phyloP scores from a whole-genome alignment of 768 basidiomycete genomes.

The Serendipita vermifera region DNA sequence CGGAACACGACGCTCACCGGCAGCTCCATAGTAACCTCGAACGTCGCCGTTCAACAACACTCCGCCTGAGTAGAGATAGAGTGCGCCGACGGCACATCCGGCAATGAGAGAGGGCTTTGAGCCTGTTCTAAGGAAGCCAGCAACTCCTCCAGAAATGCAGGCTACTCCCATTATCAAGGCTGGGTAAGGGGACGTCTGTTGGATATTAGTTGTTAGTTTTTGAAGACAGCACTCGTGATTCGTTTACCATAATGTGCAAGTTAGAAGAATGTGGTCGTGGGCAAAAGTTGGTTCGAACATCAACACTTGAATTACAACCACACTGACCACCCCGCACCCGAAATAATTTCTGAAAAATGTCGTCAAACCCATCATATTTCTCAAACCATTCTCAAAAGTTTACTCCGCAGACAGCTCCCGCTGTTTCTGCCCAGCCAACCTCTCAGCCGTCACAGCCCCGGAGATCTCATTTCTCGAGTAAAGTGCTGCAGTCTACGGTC shows the following conservation, averaged over 20 bases:
- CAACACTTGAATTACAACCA: no score
- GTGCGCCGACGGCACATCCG: slow-evolving; percentile 62
- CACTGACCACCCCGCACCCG: no score
- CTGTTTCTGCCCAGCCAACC: slow-evolving; percentile 15
- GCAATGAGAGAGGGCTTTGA: slow-evolving; percentile 76
- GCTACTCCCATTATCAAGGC: slow-evolving; percentile 64
- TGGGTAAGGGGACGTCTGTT: slow-evolving; percentile 50
- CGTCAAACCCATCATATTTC: slow-evolving; percentile 36
- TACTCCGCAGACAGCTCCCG: slow-evolving; percentile 8
- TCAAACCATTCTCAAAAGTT: slow-evolving; percentile 56
- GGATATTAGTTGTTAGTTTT: no score
- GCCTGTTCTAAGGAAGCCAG: slow-evolving; percentile 56
- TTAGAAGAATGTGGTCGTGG: no score
- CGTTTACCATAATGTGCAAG: no score
- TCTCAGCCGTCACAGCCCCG: slow-evolving; percentile 19
- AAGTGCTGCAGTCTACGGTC: slow-evolving; percentile 28
- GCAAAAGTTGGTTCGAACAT: no score
- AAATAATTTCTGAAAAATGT: no score
- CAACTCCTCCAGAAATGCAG: slow-evolving; percentile 63
- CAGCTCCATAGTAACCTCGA: slow-evolving; percentile 65
- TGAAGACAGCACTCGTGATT: no score
- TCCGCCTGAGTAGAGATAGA: slow-evolving; percentile 71
- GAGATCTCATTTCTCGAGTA: slow-evolving; percentile 36
- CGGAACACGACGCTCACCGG: slow-evolving; percentile 34
- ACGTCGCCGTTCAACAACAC: slow-evolving; percentile 56